A percentile compares a stretch with the other conserved stretches of the same genome.
Evolutionary conservation across 352 stramenopile genomes (phyloP).

Genomic region (Phytopythium vexans): DNA sequence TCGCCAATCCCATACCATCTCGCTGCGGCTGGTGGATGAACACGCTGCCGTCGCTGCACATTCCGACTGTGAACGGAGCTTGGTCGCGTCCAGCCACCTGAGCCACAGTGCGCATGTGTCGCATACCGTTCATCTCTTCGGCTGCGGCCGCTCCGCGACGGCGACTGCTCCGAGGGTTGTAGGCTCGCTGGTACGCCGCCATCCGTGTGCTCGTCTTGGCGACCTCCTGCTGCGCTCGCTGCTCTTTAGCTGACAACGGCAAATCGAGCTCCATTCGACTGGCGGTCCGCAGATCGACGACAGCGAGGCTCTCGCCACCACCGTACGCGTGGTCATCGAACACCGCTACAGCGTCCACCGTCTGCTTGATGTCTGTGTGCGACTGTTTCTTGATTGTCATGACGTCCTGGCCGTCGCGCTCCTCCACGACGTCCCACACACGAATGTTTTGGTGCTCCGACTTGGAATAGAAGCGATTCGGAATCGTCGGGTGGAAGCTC

Average conservation of each 20-base stretch:
- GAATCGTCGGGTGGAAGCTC: conserved; percentile 50
- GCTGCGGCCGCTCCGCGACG: conserved; percentile 29
- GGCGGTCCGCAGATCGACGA: conserved; percentile 58
- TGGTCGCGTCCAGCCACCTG: conserved; percentile 58
- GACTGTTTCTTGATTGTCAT: conserved; percentile 65
- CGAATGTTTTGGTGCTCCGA: conserved; percentile 84
- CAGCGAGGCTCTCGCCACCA: conserved; percentile 54
- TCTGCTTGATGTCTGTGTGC: conserved; percentile 73
- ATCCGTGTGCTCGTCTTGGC: conserved; percentile 25
- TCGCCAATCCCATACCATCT: conserved; percentile 47
- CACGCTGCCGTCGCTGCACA: conserved; percentile 82
- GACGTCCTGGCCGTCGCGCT: conserved; percentile 25
- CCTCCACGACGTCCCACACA: conserved; percentile 75
- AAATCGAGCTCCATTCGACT: conserved; percentile 71
- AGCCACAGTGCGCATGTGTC: conserved; percentile 74
- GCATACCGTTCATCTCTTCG: conserved; percentile 41
- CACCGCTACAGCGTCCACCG: conserved; percentile 54
- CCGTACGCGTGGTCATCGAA: conserved; percentile 77
- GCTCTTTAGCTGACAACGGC: conserved; percentile 60
- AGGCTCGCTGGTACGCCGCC: conserved; percentile 30
- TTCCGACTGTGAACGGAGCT: conserved; percentile 69
- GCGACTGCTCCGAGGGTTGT: conserved; percentile 34
- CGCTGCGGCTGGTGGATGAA: conserved; percentile 63
- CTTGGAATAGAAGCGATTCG: conserved; percentile 77
- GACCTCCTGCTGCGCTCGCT: conserved; percentile 38